Evolutionary conservation across 83 land plant genomes (phyloP), one percentile per base, ranked within the genome.

Genomic region (Picea abies): DNA sequence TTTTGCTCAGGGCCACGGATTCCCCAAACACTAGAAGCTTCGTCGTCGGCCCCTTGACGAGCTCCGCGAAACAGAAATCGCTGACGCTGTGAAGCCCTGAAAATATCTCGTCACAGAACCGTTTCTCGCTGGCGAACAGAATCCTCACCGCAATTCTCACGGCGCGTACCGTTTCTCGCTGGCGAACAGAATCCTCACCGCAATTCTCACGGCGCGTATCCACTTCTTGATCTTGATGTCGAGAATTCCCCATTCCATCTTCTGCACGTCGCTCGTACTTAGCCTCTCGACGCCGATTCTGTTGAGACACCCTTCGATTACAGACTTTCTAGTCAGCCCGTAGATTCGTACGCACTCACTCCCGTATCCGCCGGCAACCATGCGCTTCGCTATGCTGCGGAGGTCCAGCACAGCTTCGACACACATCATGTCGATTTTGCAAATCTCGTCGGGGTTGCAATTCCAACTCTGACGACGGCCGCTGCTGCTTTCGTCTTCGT

Each of bases 101-200:
- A 81, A 89, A 87, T 22, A 89, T 82, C 63, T 85, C 84, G 19
- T 85, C 85, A 78, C 85, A 87, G 63, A 91, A 85, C 63, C 71
- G 69, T 63, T 87, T 72, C 80, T 92, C 94, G 10, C 92, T 88
- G 44, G 80, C 8, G 70, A 94, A 90, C 25, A 94, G 84, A 2
- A 87, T 84, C 58, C 75, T 85, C 39, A 94, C 83, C 1, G 87
- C 83, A 29, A 79, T 81, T 63, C 86, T 90, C 67, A 85, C 70
- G 3, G 89, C 89, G 35, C 78, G 67, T 26, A 86, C 64, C 94
- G 90, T n/a, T 92, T 85, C 86, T 96, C 96, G 81, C 95, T 94
- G 63, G 98, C 88, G 84, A 91, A 90, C 35, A 96, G 84, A 2
- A 87, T 84, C 58, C 75, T 85, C 39, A 94, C 83, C 1, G 87